Percentiles rank a stretch among this genome's conserved stretches.
phyloP scores from a whole-genome alignment of 371 early-diverging fungal species.

The Blakeslea trispora region DNA sequence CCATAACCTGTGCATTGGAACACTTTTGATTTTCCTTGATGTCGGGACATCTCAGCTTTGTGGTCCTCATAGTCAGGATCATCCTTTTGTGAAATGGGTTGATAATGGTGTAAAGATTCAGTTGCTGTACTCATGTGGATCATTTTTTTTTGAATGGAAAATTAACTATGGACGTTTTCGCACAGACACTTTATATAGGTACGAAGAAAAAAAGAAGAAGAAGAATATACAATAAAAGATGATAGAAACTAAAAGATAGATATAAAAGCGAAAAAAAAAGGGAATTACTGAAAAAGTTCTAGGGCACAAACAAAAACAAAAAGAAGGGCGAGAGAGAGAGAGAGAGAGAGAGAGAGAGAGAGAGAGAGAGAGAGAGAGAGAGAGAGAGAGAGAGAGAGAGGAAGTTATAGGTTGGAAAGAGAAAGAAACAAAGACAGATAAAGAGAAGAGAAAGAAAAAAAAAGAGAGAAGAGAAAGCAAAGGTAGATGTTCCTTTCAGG shows the following conservation, averaged over 20 bases:
- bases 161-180: background rate
- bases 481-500: conserved; percentile 16
- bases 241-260: too few relatives aligned
- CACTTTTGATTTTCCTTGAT: conserved; percentile 19
- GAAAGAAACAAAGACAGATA: background rate
- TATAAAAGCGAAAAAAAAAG: too few relatives aligned
- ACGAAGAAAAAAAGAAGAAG: conserved; percentile 1
- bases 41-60: conserved; percentile 8
- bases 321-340: background rate
- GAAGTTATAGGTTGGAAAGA: background rate
- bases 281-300: too few relatives aligned
- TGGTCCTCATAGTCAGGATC: conserved; percentile 19
- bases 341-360: background rate
- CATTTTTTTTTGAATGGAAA: conserved; percentile 1
- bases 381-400: conserved; percentile 6
- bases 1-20: conserved; percentile 56
- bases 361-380: conserved; percentile 1
- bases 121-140: conserved; percentile 12
- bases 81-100: background rate
- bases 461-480: conserved; percentile 5
- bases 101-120: conserved; percentile 1
- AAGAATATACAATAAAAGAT: too few relatives aligned
- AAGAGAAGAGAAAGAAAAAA: conserved; percentile 5
- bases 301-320: background rate
- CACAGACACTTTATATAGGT: background rate